These are phyloP conservation scores for Sequoiadendron giganteum DNA, from an alignment of 75 land plant species.

Conservation along the genomic window DNA sequence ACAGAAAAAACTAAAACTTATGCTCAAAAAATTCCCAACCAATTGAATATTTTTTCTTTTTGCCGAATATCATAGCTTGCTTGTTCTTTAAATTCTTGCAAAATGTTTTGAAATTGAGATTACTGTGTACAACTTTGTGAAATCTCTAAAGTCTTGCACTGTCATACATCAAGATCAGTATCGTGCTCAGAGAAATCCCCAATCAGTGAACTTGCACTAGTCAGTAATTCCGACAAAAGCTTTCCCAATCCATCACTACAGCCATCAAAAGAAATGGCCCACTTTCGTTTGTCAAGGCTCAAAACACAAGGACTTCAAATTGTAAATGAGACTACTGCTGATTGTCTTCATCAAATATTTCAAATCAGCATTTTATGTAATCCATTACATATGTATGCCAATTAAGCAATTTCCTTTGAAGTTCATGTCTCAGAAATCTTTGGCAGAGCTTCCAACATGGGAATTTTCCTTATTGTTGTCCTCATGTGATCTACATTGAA, in stretches of 20 bases:
- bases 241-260: background rate
- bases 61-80: background rate
- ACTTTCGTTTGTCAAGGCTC: background rate
- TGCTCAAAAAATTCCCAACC: background rate
- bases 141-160: background rate
- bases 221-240: no score
- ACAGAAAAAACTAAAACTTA: background rate
- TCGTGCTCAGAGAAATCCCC: no score
- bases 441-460: background rate
- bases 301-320: background rate
- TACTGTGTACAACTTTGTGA: background rate
- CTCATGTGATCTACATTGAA: background rate
- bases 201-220: no score
- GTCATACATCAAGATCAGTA: background rate
- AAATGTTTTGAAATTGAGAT: background rate
- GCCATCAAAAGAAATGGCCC: background rate
- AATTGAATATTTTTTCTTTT: background rate
- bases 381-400: background rate
- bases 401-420: background rate
- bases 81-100: background rate
- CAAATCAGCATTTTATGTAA: background rate
- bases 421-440: background rate
- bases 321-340: background rate
- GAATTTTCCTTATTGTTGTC: background rate
- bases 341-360: background rate